Evolutionary conservation across 768 basidiomycete genomes (phyloP).

Genomic region (Daedaleopsis sinensis): DNA sequence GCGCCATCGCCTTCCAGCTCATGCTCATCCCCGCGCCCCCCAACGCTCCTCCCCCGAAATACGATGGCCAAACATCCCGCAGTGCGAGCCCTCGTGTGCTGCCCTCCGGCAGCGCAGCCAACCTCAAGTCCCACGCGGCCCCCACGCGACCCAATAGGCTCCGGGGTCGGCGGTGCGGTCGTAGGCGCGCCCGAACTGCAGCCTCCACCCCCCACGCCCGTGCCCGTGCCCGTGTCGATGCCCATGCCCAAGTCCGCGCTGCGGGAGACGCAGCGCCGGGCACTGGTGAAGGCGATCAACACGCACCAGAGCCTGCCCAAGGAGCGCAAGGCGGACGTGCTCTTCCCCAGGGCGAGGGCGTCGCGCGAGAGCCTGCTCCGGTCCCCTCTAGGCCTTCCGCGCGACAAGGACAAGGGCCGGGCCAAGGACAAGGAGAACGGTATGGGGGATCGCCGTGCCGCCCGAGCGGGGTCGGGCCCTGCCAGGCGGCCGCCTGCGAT

Average conservation of each 20-base stretch:
- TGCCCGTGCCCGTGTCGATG: constrained; percentile 5
- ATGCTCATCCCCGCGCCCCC: background rate
- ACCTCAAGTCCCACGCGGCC: background rate
- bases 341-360: background rate
- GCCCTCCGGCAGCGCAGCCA: constrained; percentile 1
- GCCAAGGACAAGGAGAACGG: background rate
- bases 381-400: too few species aligned
- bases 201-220: constrained; percentile 11
- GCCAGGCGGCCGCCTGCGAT: too few species aligned
- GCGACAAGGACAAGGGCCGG: constrained; percentile 11
- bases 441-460: constrained; percentile 14
- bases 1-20: background rate
- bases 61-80: constrained; percentile 31
- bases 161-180: constrained; percentile 7
- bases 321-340: constrained; percentile 10
- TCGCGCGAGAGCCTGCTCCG: constrained; percentile 4
- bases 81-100: constrained; percentile 20
- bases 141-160: background rate
- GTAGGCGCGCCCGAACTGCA: constrained; percentile 13
- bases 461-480: constrained; percentile 13
- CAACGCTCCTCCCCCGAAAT: constrained; percentile 1
- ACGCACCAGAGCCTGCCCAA: constrained; percentile 20
- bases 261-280: constrained; percentile 7
- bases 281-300: constrained; percentile 22
- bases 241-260: too few species aligned